Evolutionary conservation across 495 filamentous ascomycete genomes (phyloP), one percentile per base, ranked within the genome.

Genomic region (Clohesyomyces aquaticus): DNA sequence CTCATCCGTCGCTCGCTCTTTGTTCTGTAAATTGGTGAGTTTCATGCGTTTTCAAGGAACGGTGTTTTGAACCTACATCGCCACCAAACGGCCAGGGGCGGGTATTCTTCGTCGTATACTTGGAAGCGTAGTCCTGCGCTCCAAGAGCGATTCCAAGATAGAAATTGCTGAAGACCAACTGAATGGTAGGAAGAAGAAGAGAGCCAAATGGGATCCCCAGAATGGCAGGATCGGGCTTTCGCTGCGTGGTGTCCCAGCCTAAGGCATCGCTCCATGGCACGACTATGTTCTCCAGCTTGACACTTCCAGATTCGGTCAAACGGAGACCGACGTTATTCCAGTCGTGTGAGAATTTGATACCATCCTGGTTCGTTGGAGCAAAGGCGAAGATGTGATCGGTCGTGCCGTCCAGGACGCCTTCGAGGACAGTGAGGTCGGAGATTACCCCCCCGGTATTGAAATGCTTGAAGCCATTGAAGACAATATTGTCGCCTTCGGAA

Each of bases 381-480:
- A 85, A 61, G 21, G 84, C 79, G 62, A 86, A 87, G 58, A 86
- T 84, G 63, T 86, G 84, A 29, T 78, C 73, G 8, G 82, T 79
- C 0, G 83, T 83, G 16, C 75, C 79, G 28, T 81, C 78, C 11
- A 79, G 72, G 1, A 83, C 79, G 29, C 84, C 84, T 67, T 87
- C 85, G 1, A 87, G 78, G 0, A 86, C 81, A 0, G 82, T 85
- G n/a, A 87, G 74, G 55, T 87, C 85, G 0, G 81, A 84, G 0
- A 87, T 75, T 0, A 84, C 83, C 29, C 83, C 83, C 16, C 85
- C 85, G 6, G 83, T 87, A 66, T 82, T 86, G 77, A 87, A 87
- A 73, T 80, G 68, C 71, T 87, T 87, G 67, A 75, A 76, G 21
- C 84, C 83, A 64, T 80, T 80, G 74, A 83, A 86, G 25, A 83